Percentiles rank a stretch among this genome's conserved stretches.
Conservation (phyloP, 2,329 filamentous ascomycete genomes). For the Cucurbitaria berberidis region DNA sequence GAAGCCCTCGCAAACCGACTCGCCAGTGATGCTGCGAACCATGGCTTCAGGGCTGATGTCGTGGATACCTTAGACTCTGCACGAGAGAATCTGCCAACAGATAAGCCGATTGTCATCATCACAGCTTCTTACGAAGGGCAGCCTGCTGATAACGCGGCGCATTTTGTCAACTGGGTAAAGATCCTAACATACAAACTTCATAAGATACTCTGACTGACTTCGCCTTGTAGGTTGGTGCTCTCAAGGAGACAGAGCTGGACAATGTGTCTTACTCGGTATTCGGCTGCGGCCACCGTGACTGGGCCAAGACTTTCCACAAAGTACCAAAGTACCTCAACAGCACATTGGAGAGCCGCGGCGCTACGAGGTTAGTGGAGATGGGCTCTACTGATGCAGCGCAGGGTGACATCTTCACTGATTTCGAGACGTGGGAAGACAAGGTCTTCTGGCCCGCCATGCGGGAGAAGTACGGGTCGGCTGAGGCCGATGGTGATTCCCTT, state of each 20-base stretch:
- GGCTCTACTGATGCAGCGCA: constrained; percentile 47
- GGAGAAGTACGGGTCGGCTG: constrained; percentile 38
- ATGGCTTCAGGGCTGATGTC: constrained; percentile 46
- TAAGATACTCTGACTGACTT: neutral
- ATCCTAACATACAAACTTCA: neutral
- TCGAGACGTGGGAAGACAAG: constrained; percentile 51
- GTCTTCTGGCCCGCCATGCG: constrained; percentile 46
- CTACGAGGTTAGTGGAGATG: constrained; percentile 37
- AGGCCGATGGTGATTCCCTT: constrained; percentile 29
- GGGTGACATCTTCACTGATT: constrained; percentile 51
- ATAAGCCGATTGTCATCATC: constrained; percentile 49
- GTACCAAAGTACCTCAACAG: constrained; percentile 48
- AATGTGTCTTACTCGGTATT: constrained; percentile 50
- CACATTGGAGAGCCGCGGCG: constrained; percentile 39
- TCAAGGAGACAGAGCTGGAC: constrained; percentile 37
- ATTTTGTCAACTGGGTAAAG: constrained; percentile 51
- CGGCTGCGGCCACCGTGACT: constrained; percentile 52
- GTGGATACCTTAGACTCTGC: constrained; percentile 45
- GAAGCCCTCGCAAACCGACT: constrained; percentile 50
- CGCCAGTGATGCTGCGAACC: constrained; percentile 42
- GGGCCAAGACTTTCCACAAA: constrained; percentile 51
- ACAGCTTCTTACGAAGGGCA: constrained; percentile 53
- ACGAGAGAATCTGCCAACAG: constrained; percentile 42
- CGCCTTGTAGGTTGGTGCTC: constrained; percentile 6
- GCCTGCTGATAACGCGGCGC: constrained; percentile 52